These are phyloP conservation scores for Clathrospora elynae DNA, from an alignment of 2,329 filamentous ascomycete genomes.

Conservation along the genomic window DNA sequence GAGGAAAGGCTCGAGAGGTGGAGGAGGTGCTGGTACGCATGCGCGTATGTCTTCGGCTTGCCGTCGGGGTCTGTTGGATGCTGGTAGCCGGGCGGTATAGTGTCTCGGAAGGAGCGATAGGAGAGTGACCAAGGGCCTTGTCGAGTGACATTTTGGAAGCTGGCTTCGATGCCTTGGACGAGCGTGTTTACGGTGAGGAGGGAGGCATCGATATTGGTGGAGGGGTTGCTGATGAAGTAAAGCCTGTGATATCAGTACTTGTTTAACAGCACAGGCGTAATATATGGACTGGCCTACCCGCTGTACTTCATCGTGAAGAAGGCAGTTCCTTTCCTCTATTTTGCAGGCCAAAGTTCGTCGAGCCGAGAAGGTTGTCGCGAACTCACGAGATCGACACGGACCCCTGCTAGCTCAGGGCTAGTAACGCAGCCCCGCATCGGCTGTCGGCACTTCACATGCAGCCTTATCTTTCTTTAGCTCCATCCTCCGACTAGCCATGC, in stretches of 20 bases:
- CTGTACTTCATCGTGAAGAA: conserved; percentile 27
- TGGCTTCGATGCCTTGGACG: conserved; percentile 35
- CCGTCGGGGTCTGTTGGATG: conserved; percentile 17
- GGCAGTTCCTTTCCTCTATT: no score
- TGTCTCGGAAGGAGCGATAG: conserved; percentile 44
- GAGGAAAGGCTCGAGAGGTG: conserved; percentile 30
- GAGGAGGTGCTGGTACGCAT: conserved; percentile 41
- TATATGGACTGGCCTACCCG: conserved; percentile 13
- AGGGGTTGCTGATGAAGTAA: conserved; percentile 41
- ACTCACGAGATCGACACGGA: no score
- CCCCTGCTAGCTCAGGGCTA: conserved; percentile 12
- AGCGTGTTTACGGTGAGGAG: conserved; percentile 28
- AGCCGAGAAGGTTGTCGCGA: no score
- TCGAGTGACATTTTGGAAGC: conserved; percentile 29
- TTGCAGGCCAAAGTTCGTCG: no score
- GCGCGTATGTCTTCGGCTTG: conserved; percentile 21
- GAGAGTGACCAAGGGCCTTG: conserved; percentile 36
- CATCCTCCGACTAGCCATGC: conserved; percentile 2
- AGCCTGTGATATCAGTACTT: conserved; percentile 25
- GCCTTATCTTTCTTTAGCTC: conserved; percentile 7
- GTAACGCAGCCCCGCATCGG: conserved; percentile 8
- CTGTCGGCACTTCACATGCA: conserved; percentile 6
- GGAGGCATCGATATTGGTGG: conserved; percentile 30
- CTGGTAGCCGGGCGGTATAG: conserved; percentile 24
- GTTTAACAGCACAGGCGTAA: not conserved